phyloP scores from a whole-genome alignment of 2,329 filamentous ascomycete genomes.

The Ophiobolus disseminans region DNA sequence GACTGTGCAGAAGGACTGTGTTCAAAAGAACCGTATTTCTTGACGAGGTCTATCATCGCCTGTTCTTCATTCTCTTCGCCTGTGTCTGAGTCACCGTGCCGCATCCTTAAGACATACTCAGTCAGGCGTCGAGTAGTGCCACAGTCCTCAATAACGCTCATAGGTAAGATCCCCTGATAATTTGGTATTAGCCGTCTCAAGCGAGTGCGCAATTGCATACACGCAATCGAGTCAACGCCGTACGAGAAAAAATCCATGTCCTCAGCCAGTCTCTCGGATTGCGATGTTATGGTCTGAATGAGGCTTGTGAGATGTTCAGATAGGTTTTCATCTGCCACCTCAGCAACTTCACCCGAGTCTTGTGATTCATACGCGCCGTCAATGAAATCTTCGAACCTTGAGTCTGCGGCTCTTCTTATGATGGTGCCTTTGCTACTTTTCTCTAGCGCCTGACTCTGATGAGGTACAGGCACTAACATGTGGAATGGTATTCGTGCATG shows the following conservation, averaged over 20 bases:
- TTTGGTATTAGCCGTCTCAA: slow-evolving; percentile 47
- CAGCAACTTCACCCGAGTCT: slow-evolving; percentile 14
- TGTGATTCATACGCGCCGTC: slow-evolving; percentile 53
- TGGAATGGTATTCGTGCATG: slow-evolving; percentile 59
- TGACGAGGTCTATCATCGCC: slow-evolving; percentile 56
- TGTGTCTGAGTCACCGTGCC: slow-evolving; percentile 46
- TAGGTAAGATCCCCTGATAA: slow-evolving; percentile 53
- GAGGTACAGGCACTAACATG: slow-evolving; percentile 59
- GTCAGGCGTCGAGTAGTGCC: slow-evolving; percentile 58
- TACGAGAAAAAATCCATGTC: slow-evolving; percentile 63
- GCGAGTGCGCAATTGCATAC: slow-evolving; percentile 59
- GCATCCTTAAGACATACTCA: slow-evolving; percentile 48
- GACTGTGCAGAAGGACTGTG: slow-evolving; percentile 4
- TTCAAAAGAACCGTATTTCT: slow-evolving; percentile 57
- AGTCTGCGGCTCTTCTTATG: slow-evolving; percentile 60
- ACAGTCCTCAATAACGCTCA: slow-evolving; percentile 67
- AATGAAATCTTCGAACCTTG: slow-evolving; percentile 57
- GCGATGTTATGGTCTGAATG: slow-evolving; percentile 31
- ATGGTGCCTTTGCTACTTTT: slow-evolving; percentile 71
- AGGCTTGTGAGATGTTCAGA: slow-evolving; percentile 25
- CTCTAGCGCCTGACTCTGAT: slow-evolving; percentile 50
- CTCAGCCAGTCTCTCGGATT: slow-evolving; percentile 31
- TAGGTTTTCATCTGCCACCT: slow-evolving; percentile 40
- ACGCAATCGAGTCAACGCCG: slow-evolving; percentile 67
- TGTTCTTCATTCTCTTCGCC: slow-evolving; percentile 46